These are phyloP conservation scores for Thymus quinquecostatus DNA, from an alignment of 257 asterid species.

Conservation along the genomic window DNA sequence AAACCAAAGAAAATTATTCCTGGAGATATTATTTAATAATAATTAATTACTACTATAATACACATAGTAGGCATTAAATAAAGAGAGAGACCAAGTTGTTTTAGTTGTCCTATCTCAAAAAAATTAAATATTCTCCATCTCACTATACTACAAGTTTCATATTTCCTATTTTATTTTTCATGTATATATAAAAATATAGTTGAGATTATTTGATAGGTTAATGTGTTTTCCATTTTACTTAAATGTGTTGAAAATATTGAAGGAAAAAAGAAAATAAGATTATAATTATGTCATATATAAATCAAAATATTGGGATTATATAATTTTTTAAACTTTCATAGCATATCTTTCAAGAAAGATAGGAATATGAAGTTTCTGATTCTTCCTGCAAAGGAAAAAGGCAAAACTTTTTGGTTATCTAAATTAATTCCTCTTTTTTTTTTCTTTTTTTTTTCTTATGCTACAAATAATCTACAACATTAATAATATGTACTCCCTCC, in stretches of 20 bases:
- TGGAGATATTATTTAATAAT: neutral
- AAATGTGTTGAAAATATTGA: neutral
- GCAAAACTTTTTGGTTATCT: slow-evolving; percentile 8
- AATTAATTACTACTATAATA: neutral
- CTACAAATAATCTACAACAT: neutral
- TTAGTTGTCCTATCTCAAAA: neutral
- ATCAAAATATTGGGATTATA: neutral
- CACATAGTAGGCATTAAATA: neutral
- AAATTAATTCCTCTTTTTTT: neutral
- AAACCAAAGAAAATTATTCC: neutral
- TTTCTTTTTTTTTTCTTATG: neutral
- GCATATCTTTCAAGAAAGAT: slow-evolving; percentile 46
- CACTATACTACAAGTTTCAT: neutral
- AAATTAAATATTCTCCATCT: neutral
- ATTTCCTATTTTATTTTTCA: neutral
- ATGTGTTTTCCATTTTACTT: neutral
- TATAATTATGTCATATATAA: neutral
- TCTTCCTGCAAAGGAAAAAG: slow-evolving; percentile 36
- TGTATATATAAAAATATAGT: neutral
- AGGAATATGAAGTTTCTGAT: slow-evolving; percentile 43
- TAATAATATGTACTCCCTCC: no score
- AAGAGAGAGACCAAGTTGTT: neutral
- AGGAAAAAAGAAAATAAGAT: neutral
- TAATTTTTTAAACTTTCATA: neutral
- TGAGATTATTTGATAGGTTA: neutral